phyloP scores from a whole-genome alignment of 176 grass and related monocot species.

The Juncus effusus region DNA sequence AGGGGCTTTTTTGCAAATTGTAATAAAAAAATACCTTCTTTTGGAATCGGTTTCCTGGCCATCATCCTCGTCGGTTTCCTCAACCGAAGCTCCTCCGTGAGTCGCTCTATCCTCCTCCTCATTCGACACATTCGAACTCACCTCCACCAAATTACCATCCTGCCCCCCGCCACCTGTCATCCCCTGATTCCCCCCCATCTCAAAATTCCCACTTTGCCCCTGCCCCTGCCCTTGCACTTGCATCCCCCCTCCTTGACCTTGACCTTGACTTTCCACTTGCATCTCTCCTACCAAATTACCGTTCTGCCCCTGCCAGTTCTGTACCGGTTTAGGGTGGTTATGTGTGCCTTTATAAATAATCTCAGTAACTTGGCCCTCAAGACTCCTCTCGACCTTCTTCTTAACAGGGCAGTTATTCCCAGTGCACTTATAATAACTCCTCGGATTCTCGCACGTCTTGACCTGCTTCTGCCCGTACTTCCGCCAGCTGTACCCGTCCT shows the following conservation, averaged over 20 bases:
- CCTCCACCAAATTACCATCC: slow-evolving; percentile 30
- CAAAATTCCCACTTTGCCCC: neutral
- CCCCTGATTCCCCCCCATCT: slow-evolving; percentile 36
- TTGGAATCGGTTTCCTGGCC: slow-evolving; percentile 68
- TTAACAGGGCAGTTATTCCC: slow-evolving; percentile 56
- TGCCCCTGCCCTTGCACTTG: slow-evolving; percentile 32
- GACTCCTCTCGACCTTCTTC: slow-evolving; percentile 69
- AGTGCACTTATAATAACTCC: slow-evolving; percentile 85
- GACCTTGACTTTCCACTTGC: slow-evolving; percentile 20
- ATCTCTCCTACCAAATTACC: slow-evolving; percentile 31
- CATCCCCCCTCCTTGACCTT: slow-evolving; percentile 37
- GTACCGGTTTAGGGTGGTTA: slow-evolving; percentile 54
- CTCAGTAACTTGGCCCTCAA: slow-evolving; percentile 65
- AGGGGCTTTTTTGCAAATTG: neutral
- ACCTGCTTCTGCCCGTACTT: slow-evolving; percentile 86
- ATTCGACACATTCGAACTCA: slow-evolving; percentile 74
- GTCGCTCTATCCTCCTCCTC: slow-evolving; percentile 73
- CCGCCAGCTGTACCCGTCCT: slow-evolving; percentile 94
- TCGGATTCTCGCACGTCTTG: slow-evolving; percentile 57
- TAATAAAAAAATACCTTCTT: slow-evolving; percentile 53
- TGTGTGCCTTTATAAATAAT: slow-evolving; percentile 82
- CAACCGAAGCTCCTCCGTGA: slow-evolving; percentile 43
- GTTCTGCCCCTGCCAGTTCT: slow-evolving; percentile 23
- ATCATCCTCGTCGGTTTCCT: slow-evolving; percentile 60
- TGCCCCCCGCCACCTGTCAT: slow-evolving; percentile 41